Evolutionary conservation across 2,329 filamentous ascomycete genomes (phyloP), one percentile per base, ranked within the genome.

Genomic region (Chrysosporium keratinophilum): DNA sequence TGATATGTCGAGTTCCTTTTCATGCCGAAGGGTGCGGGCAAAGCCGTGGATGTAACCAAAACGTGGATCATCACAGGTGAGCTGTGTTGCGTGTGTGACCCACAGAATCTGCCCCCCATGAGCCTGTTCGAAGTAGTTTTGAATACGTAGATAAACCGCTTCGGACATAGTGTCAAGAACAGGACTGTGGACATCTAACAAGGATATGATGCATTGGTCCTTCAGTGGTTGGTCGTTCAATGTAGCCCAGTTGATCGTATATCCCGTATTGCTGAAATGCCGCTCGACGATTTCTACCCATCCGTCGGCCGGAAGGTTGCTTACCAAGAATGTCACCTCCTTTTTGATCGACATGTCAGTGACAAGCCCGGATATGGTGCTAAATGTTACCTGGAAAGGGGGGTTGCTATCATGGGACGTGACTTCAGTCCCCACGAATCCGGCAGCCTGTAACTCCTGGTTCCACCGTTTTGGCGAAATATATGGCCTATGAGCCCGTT

Each of bases 41-140:
- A 57, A 11, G 5, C 56, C 56, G n/a, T 50, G 28, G 5, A 52
- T 31, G 5, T 34, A 23, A 6, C n/a, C 41, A 12, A 40, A 54
- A 12, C 46, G 33, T 2, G 56, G 56, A 33, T 57, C 46, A 5
- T 39, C 5, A 20, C 54, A 55, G 11, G 17, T n/a, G 11, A 56
- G 40, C 23, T 57, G 44, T 9, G 11, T 20, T 2, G 35, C 14
- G 1, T 14, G 17, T n/a, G 51, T 54, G 11, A 56, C 56, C 62
- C 28, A 63, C 34, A 39, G 58, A 23, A 54, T 11, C 11, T n/a
- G 20, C 42, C 17, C 11, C 11, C 4, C 1, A 14, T 7, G 17
- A 37, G 39, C 37, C 5, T 17, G 23, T 28, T 28, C 23, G 7
- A 40, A 4, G 15, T 40, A 40, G 5, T 17, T 10, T 10, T 17